Conservation (phyloP, 2,329 filamentous ascomycete species). For the Alternaria sp. region DNA sequence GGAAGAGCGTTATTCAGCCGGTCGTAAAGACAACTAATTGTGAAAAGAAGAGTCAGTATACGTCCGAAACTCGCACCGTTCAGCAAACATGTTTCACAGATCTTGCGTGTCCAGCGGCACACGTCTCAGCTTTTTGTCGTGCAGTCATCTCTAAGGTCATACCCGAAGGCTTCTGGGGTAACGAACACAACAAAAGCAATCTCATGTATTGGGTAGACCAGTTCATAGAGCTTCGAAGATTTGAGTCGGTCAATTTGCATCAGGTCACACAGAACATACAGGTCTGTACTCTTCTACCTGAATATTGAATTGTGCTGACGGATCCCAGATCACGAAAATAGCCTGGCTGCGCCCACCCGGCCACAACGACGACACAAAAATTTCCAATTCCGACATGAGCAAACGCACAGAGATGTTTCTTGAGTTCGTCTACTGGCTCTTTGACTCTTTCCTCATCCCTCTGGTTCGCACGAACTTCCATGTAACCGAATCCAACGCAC, state of each 20-base stretch:
- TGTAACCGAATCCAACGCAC: constrained; percentile 85
- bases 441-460: constrained; percentile 90
- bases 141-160: constrained; percentile 76
- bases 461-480: constrained; percentile 89
- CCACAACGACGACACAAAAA: constrained; percentile 58
- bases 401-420: constrained; percentile 82
- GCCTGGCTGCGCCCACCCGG: constrained; percentile 74
- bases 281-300: constrained; percentile 56
- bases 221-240: constrained; percentile 80
- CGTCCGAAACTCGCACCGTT: constrained; percentile 15
- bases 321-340: constrained; percentile 68
- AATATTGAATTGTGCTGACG: constrained; percentile 21
- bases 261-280: constrained; percentile 78
- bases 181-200: constrained; percentile 67
- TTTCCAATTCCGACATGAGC: constrained; percentile 73
- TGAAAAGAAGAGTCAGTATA: constrained; percentile 8
- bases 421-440: constrained; percentile 90
- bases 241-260: constrained; percentile 82
- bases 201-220: constrained; percentile 75
- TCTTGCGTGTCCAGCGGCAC: constrained; percentile 70
- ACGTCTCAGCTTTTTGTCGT: constrained; percentile 87
- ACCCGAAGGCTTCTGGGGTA: constrained; percentile 78
- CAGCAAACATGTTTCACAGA: constrained; percentile 62
- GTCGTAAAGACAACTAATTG: constrained; percentile 11
- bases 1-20: constrained; percentile 23